Evolutionary conservation across 495 filamentous ascomycete genomes (phyloP), one percentile per base, ranked within the genome.

Genomic region (Cladorrhinum samala): DNA sequence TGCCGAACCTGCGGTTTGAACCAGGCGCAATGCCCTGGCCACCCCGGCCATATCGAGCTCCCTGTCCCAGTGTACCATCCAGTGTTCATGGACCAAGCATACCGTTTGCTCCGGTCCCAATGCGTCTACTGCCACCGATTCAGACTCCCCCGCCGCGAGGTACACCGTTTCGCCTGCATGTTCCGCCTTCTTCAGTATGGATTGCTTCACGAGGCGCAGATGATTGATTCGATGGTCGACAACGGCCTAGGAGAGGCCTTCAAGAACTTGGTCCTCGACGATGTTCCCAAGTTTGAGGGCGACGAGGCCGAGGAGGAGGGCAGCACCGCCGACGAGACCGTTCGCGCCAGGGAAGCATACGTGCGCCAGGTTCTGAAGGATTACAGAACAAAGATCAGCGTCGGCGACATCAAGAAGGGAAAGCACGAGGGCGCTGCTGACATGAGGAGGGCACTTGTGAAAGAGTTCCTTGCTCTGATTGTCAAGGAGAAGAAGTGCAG

Each of bases 31-130:
- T 99, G 93, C 68, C 90, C 93, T 9, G 94, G 94, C 53, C 94
- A 99, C 73, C 78, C 83, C 27, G 94, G 94, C 46, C 93, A 97
- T 66, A 94, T 99, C 66, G 89, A 96, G 58, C 82, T 99, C 21
- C 91, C 94, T 2, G 83, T 91, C 9, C 87, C 86, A 40, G 84
- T 96, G 46, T 99, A 96, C 66, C 92, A 96, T 72, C 86, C 90
- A 20, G 85, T 88, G 0, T 95, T 95, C 68, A 85, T 99, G 76
- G 89, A 94, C 65, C 92, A 96, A 68, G 75, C 88, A 48, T 78
- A 91, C 48, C 83, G 88, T 23, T 72, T 99, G 16, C 76, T 99
- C 30, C 83, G 88, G 49, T 84, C 86, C 38, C 87, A 89, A 72
- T 99, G 94, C 68, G 77, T 84, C 48, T 96, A 92, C 70, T 99